phyloP scores from a whole-genome alignment of 371 early-diverging fungal genomes.

The Mortierella sp. region DNA sequence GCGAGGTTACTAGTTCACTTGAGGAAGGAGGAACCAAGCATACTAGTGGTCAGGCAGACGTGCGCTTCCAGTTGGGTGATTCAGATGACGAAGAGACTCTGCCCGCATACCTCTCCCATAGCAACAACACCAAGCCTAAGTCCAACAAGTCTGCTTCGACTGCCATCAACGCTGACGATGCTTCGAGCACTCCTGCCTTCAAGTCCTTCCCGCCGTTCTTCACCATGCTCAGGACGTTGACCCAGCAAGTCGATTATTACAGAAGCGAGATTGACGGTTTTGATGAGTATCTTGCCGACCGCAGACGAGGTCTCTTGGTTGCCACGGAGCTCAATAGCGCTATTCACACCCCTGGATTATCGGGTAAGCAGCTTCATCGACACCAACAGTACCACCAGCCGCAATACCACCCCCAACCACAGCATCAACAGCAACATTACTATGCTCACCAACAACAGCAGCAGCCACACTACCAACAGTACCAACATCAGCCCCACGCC shows the following conservation, averaged over 20 bases:
- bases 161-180: conserved; percentile 13
- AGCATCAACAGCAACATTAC: conserved; percentile 13
- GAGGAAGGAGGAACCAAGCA: background rate
- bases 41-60: background rate
- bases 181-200: conserved; percentile 48
- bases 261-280: conserved; percentile 70
- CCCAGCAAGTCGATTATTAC: conserved; percentile 76
- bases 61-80: conserved; percentile 38
- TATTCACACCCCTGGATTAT: conserved; percentile 43
- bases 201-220: conserved; percentile 74
- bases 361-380: conserved; percentile 5
- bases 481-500: conserved; percentile 10
- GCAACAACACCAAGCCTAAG: conserved; percentile 15
- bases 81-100: conserved; percentile 53
- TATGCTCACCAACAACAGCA: conserved; percentile 25
- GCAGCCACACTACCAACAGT: conserved; percentile 21
- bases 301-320: conserved; percentile 63
- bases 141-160: background rate
- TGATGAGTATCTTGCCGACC: conserved; percentile 66
- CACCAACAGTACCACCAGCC: conserved; percentile 12
- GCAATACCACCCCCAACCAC: conserved; percentile 27
- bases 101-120: conserved; percentile 27
- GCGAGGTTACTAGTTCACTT: conserved; percentile 26
- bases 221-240: conserved; percentile 69
- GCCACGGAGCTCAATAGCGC: conserved; percentile 58